These are phyloP conservation scores for Dryas drummondii DNA, from an alignment of 306 rosid species.

Conservation along the genomic window DNA sequence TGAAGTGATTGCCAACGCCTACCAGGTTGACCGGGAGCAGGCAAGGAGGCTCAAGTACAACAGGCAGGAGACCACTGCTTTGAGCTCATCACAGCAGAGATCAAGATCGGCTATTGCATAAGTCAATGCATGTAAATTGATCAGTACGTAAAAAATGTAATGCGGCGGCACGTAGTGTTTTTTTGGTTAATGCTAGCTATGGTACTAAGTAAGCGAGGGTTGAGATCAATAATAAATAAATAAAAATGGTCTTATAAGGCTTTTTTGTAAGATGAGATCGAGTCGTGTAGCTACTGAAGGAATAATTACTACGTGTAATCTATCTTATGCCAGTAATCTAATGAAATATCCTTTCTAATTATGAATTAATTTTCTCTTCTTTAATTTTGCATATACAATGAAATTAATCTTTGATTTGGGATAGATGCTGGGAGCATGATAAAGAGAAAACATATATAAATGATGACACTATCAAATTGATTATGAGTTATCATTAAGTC, in stretches of 20 bases:
- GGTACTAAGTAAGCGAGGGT: neutral
- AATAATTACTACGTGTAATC: neutral
- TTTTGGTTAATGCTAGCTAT: neutral
- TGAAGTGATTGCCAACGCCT: constrained; percentile 42
- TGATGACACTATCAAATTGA: too few relatives aligned
- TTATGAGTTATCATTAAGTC: too few relatives aligned
- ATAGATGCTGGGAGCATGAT: too few relatives aligned
- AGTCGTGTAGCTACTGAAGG: neutral
- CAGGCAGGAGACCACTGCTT: constrained; percentile 28
- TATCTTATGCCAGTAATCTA: neutral
- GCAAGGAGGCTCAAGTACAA: constrained; percentile 45
- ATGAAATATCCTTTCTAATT: too few relatives aligned
- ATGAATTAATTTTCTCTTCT: too few relatives aligned
- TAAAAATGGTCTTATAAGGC: neutral
- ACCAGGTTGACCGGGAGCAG: constrained; percentile 29
- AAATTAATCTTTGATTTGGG: too few relatives aligned
- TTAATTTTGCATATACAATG: too few relatives aligned
- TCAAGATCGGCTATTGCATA: neutral
- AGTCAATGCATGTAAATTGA: neutral
- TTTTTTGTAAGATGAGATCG: neutral
- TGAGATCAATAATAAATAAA: neutral
- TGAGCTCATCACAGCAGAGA: constrained; percentile 25
- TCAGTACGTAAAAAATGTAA: too few relatives aligned
- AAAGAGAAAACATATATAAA: too few relatives aligned
- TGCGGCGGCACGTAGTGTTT: neutral